A percentile compares a stretch with the other conserved stretches of the same genome.
Evolutionary conservation across 2,329 filamentous ascomycete species (phyloP).

Genomic region (Colletotrichum paranaense): DNA sequence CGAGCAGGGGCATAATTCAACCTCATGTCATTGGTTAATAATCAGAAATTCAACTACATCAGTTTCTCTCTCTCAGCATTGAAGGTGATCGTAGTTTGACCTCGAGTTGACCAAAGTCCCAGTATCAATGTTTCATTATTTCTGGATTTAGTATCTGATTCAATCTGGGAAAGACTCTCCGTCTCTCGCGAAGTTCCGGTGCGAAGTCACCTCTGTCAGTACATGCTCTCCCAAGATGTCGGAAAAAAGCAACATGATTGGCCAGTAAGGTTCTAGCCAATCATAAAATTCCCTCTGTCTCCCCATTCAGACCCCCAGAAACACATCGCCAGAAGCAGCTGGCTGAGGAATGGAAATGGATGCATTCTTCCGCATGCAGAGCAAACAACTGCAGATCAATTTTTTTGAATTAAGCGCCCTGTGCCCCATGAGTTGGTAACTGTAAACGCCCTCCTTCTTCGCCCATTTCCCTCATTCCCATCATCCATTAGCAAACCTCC

Average conservation of each 20-base stretch:
- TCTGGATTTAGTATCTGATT: neutral
- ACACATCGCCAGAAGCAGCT: slow-evolving; percentile 2
- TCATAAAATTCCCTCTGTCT: neutral
- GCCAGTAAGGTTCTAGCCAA: slow-evolving; percentile 6
- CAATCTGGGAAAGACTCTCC: neutral
- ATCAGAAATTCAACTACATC: neutral
- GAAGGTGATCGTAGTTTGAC: neutral
- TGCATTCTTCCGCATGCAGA: slow-evolving; percentile 28
- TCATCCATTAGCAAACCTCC: too few relatives aligned
- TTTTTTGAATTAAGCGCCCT: slow-evolving; percentile 1
- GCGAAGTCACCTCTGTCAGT: too few relatives aligned
- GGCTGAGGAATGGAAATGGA: slow-evolving; percentile 7
- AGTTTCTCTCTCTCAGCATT: neutral
- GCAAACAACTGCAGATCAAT: slow-evolving; percentile 15
- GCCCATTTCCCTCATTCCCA: neutral
- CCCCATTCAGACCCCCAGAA: neutral
- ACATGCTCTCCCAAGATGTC: neutral
- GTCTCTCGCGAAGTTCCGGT: neutral
- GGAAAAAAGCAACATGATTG: neutral
- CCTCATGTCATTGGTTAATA: slow-evolving; percentile 21
- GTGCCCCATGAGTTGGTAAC: too few relatives aligned
- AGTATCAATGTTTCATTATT: too few relatives aligned
- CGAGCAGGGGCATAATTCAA: neutral
- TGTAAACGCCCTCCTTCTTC: too few relatives aligned
- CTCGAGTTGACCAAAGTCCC: neutral